Evolutionary conservation across 2,329 filamentous ascomycete species (phyloP).

Genomic region (Colletotrichum cereale): DNA sequence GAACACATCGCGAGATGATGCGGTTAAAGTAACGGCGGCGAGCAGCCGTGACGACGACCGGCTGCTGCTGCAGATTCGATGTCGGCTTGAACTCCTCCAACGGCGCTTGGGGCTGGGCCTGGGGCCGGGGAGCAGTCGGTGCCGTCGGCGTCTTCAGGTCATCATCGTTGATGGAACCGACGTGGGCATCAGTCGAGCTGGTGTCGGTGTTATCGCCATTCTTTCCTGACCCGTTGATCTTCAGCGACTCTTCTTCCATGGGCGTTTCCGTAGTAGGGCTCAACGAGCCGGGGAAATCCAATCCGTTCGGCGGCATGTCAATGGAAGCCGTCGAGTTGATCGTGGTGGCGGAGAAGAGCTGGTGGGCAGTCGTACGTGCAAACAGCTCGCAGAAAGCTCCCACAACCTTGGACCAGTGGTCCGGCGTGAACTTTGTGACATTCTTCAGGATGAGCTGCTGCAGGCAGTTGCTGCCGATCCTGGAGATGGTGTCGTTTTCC

Average conservation of each 20-base stretch:
- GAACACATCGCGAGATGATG: conserved; percentile 97
- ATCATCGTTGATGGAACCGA: conserved; percentile 51
- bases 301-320: conserved; percentile 65
- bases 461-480: conserved; percentile 97
- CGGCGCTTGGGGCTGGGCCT: conserved; percentile 52
- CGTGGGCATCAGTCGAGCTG: conserved; percentile 49
- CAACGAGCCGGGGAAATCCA: conserved; percentile 61
- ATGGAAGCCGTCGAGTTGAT: conserved; percentile 66
- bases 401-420: conserved; percentile 95
- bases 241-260: conserved; percentile 68
- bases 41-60: conserved; percentile 91
- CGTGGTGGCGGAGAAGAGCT: conserved; percentile 88
- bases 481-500: conserved; percentile 97
- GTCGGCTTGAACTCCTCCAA: conserved; percentile 91
- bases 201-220: conserved; percentile 50
- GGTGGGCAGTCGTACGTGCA: conserved; percentile 91
- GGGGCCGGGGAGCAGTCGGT: conserved; percentile 26
- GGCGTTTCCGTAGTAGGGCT: conserved; percentile 55
- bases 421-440: conserved; percentile 86
- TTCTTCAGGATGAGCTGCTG: conserved; percentile 98
- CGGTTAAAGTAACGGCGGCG: conserved; percentile 97
- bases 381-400: conserved; percentile 97
- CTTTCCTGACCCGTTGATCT: conserved; percentile 68
- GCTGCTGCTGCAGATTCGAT: conserved; percentile 83
- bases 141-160: conserved; percentile 49